Base-by-base conservation (phyloP, 2,329 filamentous ascomycete genomes). In the Zymoseptoria ardabiliae region DNA sequence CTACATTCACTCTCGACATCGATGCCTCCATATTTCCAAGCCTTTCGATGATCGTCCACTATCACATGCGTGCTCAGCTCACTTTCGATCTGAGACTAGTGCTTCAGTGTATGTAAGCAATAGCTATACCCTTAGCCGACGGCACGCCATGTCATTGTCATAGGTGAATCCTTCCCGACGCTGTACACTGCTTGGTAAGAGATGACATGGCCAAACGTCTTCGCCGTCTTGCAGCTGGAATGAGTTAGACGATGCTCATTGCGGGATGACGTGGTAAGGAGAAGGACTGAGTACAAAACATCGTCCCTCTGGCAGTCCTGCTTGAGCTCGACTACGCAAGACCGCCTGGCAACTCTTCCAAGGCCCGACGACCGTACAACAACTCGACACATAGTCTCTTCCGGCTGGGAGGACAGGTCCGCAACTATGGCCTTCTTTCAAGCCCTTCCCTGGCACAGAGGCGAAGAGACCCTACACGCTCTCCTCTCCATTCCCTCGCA, bases 401-500 rank as follows among this genome's bases (percentile, higher is more conserved):
- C n/a, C n/a, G n/a, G n/a, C n/a, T n/a, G n/a, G n/a, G n/a, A n/a
- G n/a, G n/a, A n/a, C n/a, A n/a, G n/a, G n/a, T n/a, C n/a, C n/a
- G n/a, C n/a, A n/a, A n/a, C n/a, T n/a, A n/a, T n/a, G 61, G 57
- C 57, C 4, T 61, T 61, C 49, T 57, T 54, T 25, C 61, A 63
- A 50, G 61, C 58, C n/a, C 22, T 63, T 56, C 56, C 56, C 4
- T 63, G 58, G 58, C 58, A 61, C 53, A 51, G 55, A 22, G 61
- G 61, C 50, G 61, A 25, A 28, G 28, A 28, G 10, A 25, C 51
- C 22, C 51, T 28, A 1, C 22, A 21, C 50, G 9, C 22, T 5
- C 22, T 51, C 22, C 50, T 21, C 50, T 51, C 20, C 22, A 77
- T 86, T 0, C 85, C 86, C 0, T 71, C 74, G 2, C 63, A 72